Conservation (phyloP, 257 asterid species). For the Jacaranda mimosifolia region DNA sequence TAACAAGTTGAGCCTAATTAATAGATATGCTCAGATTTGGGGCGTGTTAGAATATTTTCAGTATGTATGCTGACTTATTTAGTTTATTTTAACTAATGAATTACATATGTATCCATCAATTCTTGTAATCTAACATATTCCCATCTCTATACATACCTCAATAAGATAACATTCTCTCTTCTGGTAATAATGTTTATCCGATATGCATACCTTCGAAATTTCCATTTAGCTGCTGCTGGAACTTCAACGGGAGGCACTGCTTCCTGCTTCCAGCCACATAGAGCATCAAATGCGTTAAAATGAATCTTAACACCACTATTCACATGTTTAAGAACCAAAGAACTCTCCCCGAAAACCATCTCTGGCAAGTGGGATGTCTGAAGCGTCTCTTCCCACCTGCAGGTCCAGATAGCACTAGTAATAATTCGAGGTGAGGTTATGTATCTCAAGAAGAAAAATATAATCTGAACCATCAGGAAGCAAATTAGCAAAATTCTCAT, state of each 20-base stretch:
- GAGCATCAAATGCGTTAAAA: constrained; percentile 93
- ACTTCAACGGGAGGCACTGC: constrained; percentile 96
- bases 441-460: constrained; percentile 16
- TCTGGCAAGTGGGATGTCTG: constrained; percentile 90
- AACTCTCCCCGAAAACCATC: constrained; percentile 96
- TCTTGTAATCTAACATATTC: no score
- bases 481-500: constrained; percentile 18
- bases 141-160: no score
- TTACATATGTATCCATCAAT: no score
- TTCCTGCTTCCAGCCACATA: constrained; percentile 91
- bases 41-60: no score
- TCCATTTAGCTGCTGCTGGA: constrained; percentile 98
- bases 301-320: constrained; percentile 68
- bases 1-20: no score
- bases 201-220: constrained; percentile 70
- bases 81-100: no score
- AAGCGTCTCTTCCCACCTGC: constrained; percentile 97
- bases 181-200: constrained; percentile 14
- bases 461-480: neutral
- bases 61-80: no score
- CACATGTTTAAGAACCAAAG: constrained; percentile 75
- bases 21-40: no score
- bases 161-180: no score
- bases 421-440: constrained; percentile 14
- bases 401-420: constrained; percentile 25